Evolutionary conservation across 768 basidiomycete genomes (phyloP), one percentile per base, ranked within the genome.

Genomic region (Podaxis sp.): DNA sequence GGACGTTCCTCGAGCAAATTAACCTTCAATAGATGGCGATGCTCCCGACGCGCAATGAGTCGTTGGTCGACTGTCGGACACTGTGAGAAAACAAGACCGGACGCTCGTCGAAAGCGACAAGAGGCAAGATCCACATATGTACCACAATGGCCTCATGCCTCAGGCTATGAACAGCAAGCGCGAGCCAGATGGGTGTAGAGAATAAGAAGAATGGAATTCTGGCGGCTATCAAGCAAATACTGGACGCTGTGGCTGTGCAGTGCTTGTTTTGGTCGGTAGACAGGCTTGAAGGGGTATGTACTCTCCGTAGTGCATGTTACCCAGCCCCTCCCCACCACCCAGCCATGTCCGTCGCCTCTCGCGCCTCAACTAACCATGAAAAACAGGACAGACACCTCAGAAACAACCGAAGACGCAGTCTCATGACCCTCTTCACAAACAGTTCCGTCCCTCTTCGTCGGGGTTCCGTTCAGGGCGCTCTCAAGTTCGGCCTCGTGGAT

Each of bases 341-440:
- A 19, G 17, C 33, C 57, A 59, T 59, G 57, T 50, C 57, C 37
- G 5, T 51, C 57, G 17, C 36, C 49, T 50, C 57, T 24, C 12
- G 46, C 13, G 37, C 49, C 5, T 17, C 33, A 9, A 38, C 46
- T 22, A 24, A 17, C 47, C 49, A 24, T n/a, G 47, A 38, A 38
- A 51, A 51, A 9, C 57, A 51, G 22, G 40, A 57, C 17, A 40
- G 55, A 25, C 9, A 27, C 55, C 38, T 57, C 40, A 46, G 24
- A 27, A 57, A 36, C 6, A 17, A 59, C 59, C 70, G 73, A 0
- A 67, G 76, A 36, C 70, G 76, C 27, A 76, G 76, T 54, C 67
- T 77, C 67, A 75, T 72, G 62, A 68, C 67, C 4, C 71, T 78
- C 52, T 73, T 79, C 57, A 46, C 60, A 13, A 46, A 25, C 74